Percentiles rank a stretch among this genome's conserved stretches.
Evolutionary conservation across 768 basidiomycete genomes (phyloP).

Genomic region (Ephemerocybe angulata): DNA sequence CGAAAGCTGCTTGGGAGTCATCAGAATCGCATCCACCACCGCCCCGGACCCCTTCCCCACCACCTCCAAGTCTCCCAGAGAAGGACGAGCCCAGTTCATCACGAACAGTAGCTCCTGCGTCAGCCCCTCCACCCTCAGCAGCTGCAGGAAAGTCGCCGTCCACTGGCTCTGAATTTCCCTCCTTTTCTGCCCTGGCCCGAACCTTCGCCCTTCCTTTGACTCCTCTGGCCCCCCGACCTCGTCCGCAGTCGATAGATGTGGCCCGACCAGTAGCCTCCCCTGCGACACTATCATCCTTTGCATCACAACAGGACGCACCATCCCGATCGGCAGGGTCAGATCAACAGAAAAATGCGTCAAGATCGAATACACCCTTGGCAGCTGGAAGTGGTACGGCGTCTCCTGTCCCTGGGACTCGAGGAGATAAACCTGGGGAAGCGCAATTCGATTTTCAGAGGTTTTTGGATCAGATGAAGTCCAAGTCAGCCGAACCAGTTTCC

Average conservation of each 20-base stretch:
- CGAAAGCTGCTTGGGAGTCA: slow-evolving; percentile 61
- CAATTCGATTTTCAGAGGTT: slow-evolving; percentile 94
- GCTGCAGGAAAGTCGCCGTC: not conserved
- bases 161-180: slow-evolving; percentile 39
- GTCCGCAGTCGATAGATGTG: slow-evolving; percentile 60
- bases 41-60: slow-evolving; percentile 25
- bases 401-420: slow-evolving; percentile 18
- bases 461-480: slow-evolving; percentile 89
- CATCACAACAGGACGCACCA: slow-evolving; percentile 40
- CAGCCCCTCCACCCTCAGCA: slow-evolving; percentile 31
- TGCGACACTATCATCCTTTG: slow-evolving; percentile 51
- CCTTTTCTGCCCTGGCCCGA: slow-evolving; percentile 64
- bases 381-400: slow-evolving; percentile 26
- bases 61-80: slow-evolving; percentile 30
- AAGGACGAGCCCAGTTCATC: slow-evolving; percentile 29
- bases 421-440: slow-evolving; percentile 31
- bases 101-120: slow-evolving; percentile 21
- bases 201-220: slow-evolving; percentile 55
- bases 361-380: slow-evolving; percentile 22
- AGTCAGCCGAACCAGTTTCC: slow-evolving; percentile 86
- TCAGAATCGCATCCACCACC: slow-evolving; percentile 61
- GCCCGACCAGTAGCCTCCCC: slow-evolving; percentile 57
- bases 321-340: too few species aligned
- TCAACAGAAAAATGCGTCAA: slow-evolving; percentile 10
- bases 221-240: slow-evolving; percentile 37